A percentile compares a stretch with the other conserved stretches of the same genome.
Conservation (phyloP, 768 basidiomycete genomes). For the Ephemerocybe angulata region DNA sequence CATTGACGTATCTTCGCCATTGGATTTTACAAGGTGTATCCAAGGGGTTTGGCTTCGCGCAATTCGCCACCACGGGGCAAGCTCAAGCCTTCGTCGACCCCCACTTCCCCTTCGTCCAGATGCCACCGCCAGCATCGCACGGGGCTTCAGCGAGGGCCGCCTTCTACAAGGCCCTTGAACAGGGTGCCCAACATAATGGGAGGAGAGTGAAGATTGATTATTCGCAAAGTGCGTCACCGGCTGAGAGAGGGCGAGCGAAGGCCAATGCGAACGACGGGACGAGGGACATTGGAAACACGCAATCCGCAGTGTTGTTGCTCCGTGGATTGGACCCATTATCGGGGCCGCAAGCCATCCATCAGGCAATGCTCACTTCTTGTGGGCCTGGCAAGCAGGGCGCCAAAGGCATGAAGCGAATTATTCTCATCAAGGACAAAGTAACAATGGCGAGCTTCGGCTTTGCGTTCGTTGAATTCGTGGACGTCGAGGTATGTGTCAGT, state of each 20-base stretch:
- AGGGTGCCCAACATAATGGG: slow-evolving; percentile 68
- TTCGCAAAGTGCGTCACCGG: slow-evolving; percentile 78
- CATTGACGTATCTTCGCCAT: slow-evolving; percentile 70
- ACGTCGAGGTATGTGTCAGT: slow-evolving; percentile 58
- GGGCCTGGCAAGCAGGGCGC: slow-evolving; percentile 76
- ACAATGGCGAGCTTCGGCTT: slow-evolving; percentile 91
- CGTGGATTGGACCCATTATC: slow-evolving; percentile 88
- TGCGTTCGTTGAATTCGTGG: slow-evolving; percentile 89
- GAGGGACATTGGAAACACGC: slow-evolving; percentile 88
- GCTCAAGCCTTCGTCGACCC: slow-evolving; percentile 90
- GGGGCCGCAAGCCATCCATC: slow-evolving; percentile 81
- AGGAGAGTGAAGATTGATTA: slow-evolving; percentile 94
- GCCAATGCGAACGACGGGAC: slow-evolving; percentile 88
- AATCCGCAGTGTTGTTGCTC: slow-evolving; percentile 80
- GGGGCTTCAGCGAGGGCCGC: slow-evolving; percentile 71
- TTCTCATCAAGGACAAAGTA: slow-evolving; percentile 85
- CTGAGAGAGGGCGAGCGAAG: slow-evolving; percentile 57
- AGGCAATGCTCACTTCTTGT: slow-evolving; percentile 78
- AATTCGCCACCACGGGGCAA: slow-evolving; percentile 81
- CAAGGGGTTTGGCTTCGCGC: slow-evolving; percentile 96
- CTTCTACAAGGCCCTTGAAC: slow-evolving; percentile 74
- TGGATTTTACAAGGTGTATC: slow-evolving; percentile 82
- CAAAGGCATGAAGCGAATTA: slow-evolving; percentile 82
- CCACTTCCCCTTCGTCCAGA: slow-evolving; percentile 85
- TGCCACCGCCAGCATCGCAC: slow-evolving; percentile 88